Percentiles rank a stretch among this genome's conserved stretches.
Conservation (phyloP, 345 rosid genomes). For the Anacardium occidentale region DNA sequence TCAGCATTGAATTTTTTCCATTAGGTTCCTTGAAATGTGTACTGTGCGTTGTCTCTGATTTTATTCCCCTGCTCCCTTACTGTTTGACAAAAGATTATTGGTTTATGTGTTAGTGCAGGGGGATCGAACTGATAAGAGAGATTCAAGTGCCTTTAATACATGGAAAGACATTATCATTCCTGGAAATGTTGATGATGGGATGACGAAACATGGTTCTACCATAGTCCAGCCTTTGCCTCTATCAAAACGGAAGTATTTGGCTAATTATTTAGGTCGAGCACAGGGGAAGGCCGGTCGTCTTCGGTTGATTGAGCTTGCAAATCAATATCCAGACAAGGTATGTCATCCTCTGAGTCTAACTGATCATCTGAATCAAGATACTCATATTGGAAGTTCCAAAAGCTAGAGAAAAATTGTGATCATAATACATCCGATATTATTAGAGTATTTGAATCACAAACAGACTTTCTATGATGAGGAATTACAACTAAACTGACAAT, state of each 20-base stretch:
- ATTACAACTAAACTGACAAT: background rate
- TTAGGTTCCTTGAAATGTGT: background rate
- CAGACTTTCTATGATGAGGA: background rate
- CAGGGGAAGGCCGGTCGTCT: slow-evolving; percentile 87
- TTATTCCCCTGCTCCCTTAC: background rate
- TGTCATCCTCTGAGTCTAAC: background rate
- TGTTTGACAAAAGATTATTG: slow-evolving; percentile 13
- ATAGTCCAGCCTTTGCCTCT: slow-evolving; percentile 76
- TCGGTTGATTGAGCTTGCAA: slow-evolving; percentile 74
- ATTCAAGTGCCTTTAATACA: slow-evolving; percentile 81
- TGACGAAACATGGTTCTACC: slow-evolving; percentile 54
- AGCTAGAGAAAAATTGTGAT: background rate
- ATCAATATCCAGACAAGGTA: slow-evolving; percentile 84
- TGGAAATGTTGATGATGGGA: slow-evolving; percentile 88
- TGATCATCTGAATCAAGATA: background rate
- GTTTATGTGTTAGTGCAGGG: slow-evolving; percentile 53
- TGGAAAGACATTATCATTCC: slow-evolving; percentile 99
- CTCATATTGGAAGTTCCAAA: background rate
- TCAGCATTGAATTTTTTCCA: slow-evolving; percentile 42
- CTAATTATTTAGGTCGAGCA: slow-evolving; percentile 92
- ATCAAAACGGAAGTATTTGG: slow-evolving; percentile 69
- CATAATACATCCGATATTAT: background rate
- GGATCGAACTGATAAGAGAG: slow-evolving; percentile 93
- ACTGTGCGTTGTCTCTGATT: background rate
- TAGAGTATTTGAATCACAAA: background rate